phyloP scores from a whole-genome alignment of 495 filamentous ascomycete genomes.

The Annulohypoxylon bovei region DNA sequence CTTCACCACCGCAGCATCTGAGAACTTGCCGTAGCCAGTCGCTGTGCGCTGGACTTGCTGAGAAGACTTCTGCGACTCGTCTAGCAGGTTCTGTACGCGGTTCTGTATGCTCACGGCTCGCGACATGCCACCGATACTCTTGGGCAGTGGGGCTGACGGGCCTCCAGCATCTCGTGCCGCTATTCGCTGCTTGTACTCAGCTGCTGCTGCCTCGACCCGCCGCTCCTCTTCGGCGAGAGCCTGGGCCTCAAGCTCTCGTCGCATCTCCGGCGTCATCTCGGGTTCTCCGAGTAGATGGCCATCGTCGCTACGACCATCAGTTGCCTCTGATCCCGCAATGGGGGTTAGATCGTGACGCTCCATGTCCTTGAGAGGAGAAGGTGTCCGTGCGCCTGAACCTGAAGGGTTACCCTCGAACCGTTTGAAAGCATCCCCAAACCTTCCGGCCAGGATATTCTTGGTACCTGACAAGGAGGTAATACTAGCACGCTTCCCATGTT shows the following conservation, averaged over 20 bases:
- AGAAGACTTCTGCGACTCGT: conserved; percentile 73
- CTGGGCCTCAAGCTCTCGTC: conserved; percentile 86
- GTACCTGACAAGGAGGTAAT: conserved; percentile 81
- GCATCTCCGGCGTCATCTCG: conserved; percentile 86
- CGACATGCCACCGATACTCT: conserved; percentile 66
- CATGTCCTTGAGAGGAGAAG: conserved; percentile 64
- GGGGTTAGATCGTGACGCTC: conserved; percentile 70
- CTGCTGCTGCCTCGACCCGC: conserved; percentile 90
- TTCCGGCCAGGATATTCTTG: conserved; percentile 86
- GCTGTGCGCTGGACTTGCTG: conserved; percentile 73
- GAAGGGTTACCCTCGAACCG: conserved; percentile 78
- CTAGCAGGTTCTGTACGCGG: conserved; percentile 85
- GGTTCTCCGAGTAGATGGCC: conserved; percentile 65
- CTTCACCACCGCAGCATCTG: conserved; percentile 58
- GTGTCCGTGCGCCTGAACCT: conserved; percentile 57
- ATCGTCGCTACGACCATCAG: conserved; percentile 75
- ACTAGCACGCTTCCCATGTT: conserved; percentile 81
- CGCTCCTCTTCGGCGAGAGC: conserved; percentile 89
- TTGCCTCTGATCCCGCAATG: conserved; percentile 80
- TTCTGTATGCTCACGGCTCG: conserved; percentile 87
- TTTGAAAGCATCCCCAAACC: conserved; percentile 95
- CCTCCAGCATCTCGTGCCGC: conserved; percentile 65
- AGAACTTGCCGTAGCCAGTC: conserved; percentile 87
- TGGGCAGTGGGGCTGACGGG: conserved; percentile 52
- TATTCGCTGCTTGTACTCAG: conserved; percentile 84